Conservation (phyloP, 2,329 filamentous ascomycete species). For the Orbilia javanica region DNA sequence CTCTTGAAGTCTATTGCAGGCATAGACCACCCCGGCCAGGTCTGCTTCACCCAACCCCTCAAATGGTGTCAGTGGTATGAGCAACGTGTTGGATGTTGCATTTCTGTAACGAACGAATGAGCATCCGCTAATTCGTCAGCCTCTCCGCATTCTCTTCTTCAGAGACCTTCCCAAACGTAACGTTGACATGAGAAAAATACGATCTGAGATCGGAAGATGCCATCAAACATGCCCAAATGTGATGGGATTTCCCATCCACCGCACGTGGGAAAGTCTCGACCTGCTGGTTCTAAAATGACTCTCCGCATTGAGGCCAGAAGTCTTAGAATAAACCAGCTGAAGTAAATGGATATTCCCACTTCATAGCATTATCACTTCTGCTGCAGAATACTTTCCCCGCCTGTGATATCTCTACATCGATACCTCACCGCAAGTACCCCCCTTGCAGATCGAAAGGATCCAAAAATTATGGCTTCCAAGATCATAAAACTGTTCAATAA, state of each 20-base stretch:
- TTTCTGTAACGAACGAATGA: constrained; percentile 24
- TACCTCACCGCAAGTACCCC: constrained; percentile 13
- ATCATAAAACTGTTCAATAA: constrained; percentile 38
- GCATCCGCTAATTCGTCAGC: constrained; percentile 16
- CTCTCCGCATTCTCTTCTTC: background rate
- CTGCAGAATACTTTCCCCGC: too few relatives aligned
- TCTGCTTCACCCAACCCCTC: background rate
- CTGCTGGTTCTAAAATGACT: background rate
- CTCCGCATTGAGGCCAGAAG: constrained; percentile 11
- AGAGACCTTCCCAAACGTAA: background rate
- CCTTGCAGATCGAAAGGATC: constrained; percentile 16
- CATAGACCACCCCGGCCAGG: background rate
- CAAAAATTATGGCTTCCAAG: constrained; percentile 32
- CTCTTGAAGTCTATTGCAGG: too few relatives aligned
- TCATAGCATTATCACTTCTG: background rate
- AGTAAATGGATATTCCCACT: constrained; percentile 8
- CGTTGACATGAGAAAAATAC: background rate
- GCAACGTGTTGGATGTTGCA: constrained; percentile 17
- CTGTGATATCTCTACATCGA: background rate
- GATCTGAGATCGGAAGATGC: constrained; percentile 20
- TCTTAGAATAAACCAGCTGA: background rate
- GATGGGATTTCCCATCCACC: background rate
- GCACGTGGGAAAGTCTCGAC: background rate
- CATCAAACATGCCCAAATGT: background rate
- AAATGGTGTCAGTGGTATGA: too few relatives aligned